Evolutionary conservation across 2,329 filamentous ascomycete genomes (phyloP), one percentile per base, ranked within the genome.

Genomic region (Pseudogymnoascus sp.): DNA sequence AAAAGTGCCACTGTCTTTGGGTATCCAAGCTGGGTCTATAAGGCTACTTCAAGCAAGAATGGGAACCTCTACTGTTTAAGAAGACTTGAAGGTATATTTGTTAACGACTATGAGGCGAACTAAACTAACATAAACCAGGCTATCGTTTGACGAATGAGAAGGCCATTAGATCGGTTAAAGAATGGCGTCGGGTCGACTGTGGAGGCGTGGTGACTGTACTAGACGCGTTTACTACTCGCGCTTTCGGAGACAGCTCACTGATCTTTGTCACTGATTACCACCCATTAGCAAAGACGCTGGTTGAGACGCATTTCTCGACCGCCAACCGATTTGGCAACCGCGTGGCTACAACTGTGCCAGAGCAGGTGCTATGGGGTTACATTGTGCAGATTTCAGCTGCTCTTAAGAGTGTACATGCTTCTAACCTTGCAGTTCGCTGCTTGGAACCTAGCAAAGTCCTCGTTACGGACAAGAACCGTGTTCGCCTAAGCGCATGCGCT

Each of bases 201-300:
- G 88, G 86, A 61, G 90, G 85, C 66, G 84, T 97, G 18, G 93
- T 97, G 30, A 88, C 87, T 0, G 84, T 96, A 7, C 87, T 96
- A 69, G 91, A 97, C 74, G 91, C 90, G 0, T 99, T 99, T 70
- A 99, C 94, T 0, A 95, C 91, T 11, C 82, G 91, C 64, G 90
- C 88, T 25, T 99, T 99, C 73, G 90, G 91, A 61, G 94, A 97
- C 72, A 96, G 90, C 74, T 97, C 94, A 2, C 81, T 99, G 60
- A 88, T 99, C 57, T 89, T 99, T 69, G 91, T 96, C 22, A 94
- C 91, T 64, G 91, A 96, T 72, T 99, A 96, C 70, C 90, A 94
- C 69, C 93, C 94, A 1, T 80, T 94, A 18, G 90, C 93, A 2
- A 95, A 94, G 74, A 96, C 93, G 0, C 81, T 99, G 22, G 84